Evolutionary conservation across 805 yeast genomes (phyloP).

Genomic region (Candida vaughaniae): DNA sequence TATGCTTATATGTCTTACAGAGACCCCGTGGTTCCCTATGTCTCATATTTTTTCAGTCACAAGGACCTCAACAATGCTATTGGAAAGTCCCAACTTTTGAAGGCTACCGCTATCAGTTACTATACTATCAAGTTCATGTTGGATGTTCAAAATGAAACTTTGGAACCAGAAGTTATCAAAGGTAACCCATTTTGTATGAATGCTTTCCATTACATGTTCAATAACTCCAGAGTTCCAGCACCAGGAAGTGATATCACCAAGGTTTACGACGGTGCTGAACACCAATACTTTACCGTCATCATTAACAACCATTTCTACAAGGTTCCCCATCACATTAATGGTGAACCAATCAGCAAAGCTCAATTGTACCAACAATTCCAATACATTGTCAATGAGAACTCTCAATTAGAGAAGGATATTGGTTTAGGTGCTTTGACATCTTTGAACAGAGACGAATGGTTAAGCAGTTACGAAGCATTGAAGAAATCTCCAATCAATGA

Average conservation of each 20-base stretch:
- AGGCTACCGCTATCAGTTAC: slow-evolving; percentile 73
- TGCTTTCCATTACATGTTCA: slow-evolving; percentile 87
- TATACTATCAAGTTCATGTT: slow-evolving; percentile 68
- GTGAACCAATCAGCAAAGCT: slow-evolving; percentile 43
- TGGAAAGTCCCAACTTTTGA: slow-evolving; percentile 62
- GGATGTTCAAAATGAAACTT: slow-evolving; percentile 63
- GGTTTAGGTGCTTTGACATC: slow-evolving; percentile 81
- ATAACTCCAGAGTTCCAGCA: slow-evolving; percentile 80
- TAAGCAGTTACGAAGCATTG: slow-evolving; percentile 56
- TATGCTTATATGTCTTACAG: slow-evolving; percentile 87
- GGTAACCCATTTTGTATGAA: slow-evolving; percentile 92
- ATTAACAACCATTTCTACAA: slow-evolving; percentile 81
- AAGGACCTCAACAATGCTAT: slow-evolving; percentile 59
- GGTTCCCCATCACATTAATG: slow-evolving; percentile 56
- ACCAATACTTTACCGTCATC: slow-evolving; percentile 70
- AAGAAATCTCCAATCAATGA: slow-evolving; percentile 59
- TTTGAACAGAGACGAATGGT: slow-evolving; percentile 83
- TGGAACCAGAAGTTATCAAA: slow-evolving; percentile 79
- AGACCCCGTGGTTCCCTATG: slow-evolving; percentile 94
- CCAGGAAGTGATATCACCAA: slow-evolving; percentile 62
- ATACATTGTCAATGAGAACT: slow-evolving; percentile 46
- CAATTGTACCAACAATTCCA: slow-evolving; percentile 60
- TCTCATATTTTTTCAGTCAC: slow-evolving; percentile 86
- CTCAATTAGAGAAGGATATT: slow-evolving; percentile 39
- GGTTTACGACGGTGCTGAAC: slow-evolving; percentile 45